Percentiles rank a stretch among this genome's conserved stretches.
These are phyloP conservation scores for Apiosordaria backusii DNA, from an alignment of 495 filamentous ascomycete genomes.

Conservation along the genomic window DNA sequence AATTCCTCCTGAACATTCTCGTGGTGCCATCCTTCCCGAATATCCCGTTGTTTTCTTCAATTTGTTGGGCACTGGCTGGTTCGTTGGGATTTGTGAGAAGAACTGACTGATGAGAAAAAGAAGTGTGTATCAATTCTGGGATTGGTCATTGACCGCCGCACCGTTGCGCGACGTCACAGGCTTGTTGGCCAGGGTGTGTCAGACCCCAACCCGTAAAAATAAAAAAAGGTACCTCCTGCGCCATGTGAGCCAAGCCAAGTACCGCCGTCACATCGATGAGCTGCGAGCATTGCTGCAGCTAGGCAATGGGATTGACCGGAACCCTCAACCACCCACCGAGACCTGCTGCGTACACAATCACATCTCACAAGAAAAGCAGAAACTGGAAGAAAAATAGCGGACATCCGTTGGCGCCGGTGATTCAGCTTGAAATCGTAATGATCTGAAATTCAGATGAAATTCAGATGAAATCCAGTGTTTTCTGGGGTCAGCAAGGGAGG, in stretches of 20 bases:
- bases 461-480: background rate
- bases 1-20: slow-evolving; percentile 6
- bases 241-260: slow-evolving; percentile 2
- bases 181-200: slow-evolving; percentile 2
- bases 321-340: slow-evolving; percentile 5
- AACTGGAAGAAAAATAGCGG: slow-evolving; percentile 2
- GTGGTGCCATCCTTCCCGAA: background rate
- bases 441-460: too few relatives aligned
- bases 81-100: background rate
- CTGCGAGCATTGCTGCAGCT: background rate
- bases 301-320: slow-evolving; percentile 2
- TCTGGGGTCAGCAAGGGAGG: background rate
- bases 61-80: slow-evolving; percentile 5
- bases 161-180: slow-evolving; percentile 14
- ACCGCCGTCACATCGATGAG: background rate
- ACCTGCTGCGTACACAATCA: background rate
- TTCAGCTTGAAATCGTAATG: too few relatives aligned
- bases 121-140: background rate
- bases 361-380: background rate
- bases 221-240: slow-evolving; percentile 7
- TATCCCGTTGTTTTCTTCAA: background rate
- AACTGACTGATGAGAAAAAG: background rate
- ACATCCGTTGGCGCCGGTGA: background rate
- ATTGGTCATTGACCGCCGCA: slow-evolving; percentile 8
- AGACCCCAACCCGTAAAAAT: slow-evolving; percentile 1